Conservation (phyloP, 2,329 filamentous ascomycete species). For the Endoconidiophora polonica region DNA sequence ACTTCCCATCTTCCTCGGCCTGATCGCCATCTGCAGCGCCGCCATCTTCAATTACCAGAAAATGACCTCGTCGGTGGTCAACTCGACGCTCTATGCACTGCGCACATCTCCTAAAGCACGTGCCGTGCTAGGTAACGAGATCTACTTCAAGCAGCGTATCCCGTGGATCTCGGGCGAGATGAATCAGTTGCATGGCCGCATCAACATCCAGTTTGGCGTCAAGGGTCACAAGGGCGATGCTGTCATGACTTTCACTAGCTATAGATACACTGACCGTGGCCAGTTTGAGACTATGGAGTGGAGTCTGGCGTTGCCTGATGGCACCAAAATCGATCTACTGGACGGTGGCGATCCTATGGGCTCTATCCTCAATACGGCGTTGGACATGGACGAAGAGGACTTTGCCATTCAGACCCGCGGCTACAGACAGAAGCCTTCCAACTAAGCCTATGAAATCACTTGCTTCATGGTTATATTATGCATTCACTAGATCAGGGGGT, state of each 20-base stretch:
- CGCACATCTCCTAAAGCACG: conserved; percentile 63
- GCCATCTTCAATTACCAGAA: conserved; percentile 99
- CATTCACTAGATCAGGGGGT: no score
- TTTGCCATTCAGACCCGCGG: conserved; percentile 27
- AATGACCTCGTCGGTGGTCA: conserved; percentile 69
- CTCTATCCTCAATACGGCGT: conserved; percentile 27
- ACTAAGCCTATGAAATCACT: no score
- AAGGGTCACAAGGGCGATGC: conserved; percentile 58
- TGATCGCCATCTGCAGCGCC: conserved; percentile 54
- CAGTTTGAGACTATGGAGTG: conserved; percentile 81
- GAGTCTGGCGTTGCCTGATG: conserved; percentile 57
- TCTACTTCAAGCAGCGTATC: conserved; percentile 63
- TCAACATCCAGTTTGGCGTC: conserved; percentile 76
- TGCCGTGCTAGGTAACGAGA: conserved; percentile 67
- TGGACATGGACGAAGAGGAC: conserved; percentile 22
- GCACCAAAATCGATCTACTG: conserved; percentile 52
- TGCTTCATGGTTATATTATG: no score
- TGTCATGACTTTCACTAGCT: conserved; percentile 66
- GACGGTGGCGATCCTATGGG: conserved; percentile 54
- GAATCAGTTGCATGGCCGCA: conserved; percentile 82
- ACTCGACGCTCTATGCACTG: conserved; percentile 77
- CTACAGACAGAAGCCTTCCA: conserved; percentile 30
- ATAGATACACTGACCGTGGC: conserved; percentile 41
- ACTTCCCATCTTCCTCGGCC: conserved; percentile 61
- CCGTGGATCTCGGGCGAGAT: conserved; percentile 77